A percentile compares a stretch with the other conserved stretches of the same genome.
Evolutionary conservation across 176 grass and related monocot species (phyloP).

Genomic region (Lolium multiflorum): DNA sequence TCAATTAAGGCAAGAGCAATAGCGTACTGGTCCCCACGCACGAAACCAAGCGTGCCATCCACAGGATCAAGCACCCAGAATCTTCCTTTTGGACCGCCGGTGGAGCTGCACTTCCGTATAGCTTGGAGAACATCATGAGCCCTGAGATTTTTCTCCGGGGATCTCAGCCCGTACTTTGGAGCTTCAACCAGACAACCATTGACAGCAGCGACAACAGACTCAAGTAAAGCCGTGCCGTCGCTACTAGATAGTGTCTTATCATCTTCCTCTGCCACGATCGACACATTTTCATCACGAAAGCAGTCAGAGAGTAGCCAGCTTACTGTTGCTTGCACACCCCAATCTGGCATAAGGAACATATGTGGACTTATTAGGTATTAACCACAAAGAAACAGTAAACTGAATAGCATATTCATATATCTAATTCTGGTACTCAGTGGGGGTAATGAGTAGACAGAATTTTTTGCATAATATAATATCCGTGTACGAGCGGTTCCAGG

Average conservation of each 20-base stretch:
- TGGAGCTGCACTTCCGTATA: conserved; percentile 80
- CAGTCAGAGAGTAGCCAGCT: conserved; percentile 84
- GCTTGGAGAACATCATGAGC: conserved; percentile 79
- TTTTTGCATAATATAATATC: no score
- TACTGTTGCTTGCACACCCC: conserved; percentile 87
- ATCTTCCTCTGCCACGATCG: conserved; percentile 93
- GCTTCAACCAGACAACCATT: conserved; percentile 76
- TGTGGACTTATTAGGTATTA: neutral
- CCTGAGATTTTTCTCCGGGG: conserved; percentile 49
- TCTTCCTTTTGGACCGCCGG: conserved; percentile 78
- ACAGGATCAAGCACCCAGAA: conserved; percentile 99
- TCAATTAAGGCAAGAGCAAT: conserved; percentile 96
- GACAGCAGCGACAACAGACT: conserved; percentile 69
- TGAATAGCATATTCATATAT: no score
- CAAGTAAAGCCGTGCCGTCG: conserved; percentile 59
- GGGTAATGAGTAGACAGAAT: no score
- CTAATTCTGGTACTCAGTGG: no score
- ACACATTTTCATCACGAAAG: conserved; percentile 62
- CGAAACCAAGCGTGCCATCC: conserved; percentile 92
- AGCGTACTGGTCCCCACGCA: conserved; percentile 90
- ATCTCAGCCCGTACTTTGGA: conserved; percentile 74
- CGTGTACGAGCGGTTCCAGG: no score
- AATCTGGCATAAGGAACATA: conserved; percentile 61
- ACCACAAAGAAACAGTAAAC: neutral
- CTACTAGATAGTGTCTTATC: conserved; percentile 59